Evolutionary conservation across 2,329 filamentous ascomycete genomes (phyloP), one percentile per base, ranked within the genome.

Genomic region (Aspergillus melleus): DNA sequence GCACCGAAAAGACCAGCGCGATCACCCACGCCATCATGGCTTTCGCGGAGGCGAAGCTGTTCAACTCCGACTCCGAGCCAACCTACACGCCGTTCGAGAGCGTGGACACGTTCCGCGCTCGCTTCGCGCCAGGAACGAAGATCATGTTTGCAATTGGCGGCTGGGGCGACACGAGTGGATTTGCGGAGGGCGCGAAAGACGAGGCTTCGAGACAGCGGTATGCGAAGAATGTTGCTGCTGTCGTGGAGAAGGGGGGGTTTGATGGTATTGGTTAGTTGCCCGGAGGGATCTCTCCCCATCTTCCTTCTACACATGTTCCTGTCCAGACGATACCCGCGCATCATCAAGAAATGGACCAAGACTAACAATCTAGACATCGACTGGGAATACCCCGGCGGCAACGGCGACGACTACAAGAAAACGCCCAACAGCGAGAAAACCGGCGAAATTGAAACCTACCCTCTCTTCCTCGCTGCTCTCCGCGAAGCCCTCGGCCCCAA

Each of bases 131-230:
- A 0, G 79, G 78, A 26, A 87, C 87, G 20, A 87, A 89, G 65
- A 74, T 92, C 22, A 83, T 89, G 77, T 81, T 92, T 42, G 88
- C 90, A 20, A 86, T 92, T 63, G 90, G 90, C 11, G 90, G 89
- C 55, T 92, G 90, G 89, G 89, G 88, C 0, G 87, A 91, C 61
- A 87, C 83, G 0, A 71, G 74, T 6, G 89, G 88, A 0, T 92
- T 90, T 68, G 81, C 83, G 0, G 72, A 47, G 1, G 88, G 83
- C 0, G 85, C 86, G 1, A 80, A 78, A 54, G 80, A 81, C 3
- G 78, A 83, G 1, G 66, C 73, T 9, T 82, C 80, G 1, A 83
- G 87, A 16, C 77, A 80, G 61, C 76, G 75, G 8, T 92, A 89
- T 75, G 87, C 88, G 1, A 77, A 78, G 49, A 90, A 90, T 64